A percentile compares a stretch with the other conserved stretches of the same genome.
Conservation (phyloP, 164 flowering plant genomes). For the Berberis vulgaris region DNA sequence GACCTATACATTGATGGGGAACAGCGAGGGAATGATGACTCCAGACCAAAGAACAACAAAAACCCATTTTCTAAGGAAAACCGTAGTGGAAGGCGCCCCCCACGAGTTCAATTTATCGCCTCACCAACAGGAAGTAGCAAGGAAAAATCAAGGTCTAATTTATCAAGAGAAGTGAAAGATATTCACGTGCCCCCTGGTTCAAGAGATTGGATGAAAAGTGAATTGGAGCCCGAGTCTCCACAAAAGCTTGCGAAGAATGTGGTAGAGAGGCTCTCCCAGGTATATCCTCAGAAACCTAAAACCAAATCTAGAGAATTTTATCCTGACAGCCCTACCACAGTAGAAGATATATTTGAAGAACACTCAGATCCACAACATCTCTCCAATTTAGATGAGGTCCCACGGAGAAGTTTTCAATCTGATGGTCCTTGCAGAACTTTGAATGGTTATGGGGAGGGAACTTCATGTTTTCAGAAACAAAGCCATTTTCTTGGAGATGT, state of each 20-base stretch:
- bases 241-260: constrained; percentile 67
- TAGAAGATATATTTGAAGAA: constrained; percentile 62
- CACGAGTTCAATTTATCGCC: constrained; percentile 44
- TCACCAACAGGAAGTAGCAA: constrained; percentile 40
- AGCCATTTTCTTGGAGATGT: not conserved
- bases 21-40: constrained; percentile 43
- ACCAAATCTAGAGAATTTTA: constrained; percentile 29
- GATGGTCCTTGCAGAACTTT: constrained; percentile 1
- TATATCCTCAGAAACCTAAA: constrained; percentile 22
- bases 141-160: constrained; percentile 40
- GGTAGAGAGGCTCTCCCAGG: constrained; percentile 66
- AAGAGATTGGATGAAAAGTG: constrained; percentile 38
- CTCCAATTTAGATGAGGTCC: constrained; percentile 20
- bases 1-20: constrained; percentile 97
- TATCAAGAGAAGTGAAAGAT: constrained; percentile 52
- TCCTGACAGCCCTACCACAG: constrained; percentile 45
- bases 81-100: constrained; percentile 43
- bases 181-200: constrained; percentile 25
- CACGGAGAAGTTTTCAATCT: not conserved
- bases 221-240: constrained; percentile 52
- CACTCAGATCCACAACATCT: constrained; percentile 22
- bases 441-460: not conserved
- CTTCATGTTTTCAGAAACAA: too few species aligned
- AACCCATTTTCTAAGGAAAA: constrained; percentile 21
- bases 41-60: constrained; percentile 20